Evolutionary conservation across 2,329 filamentous ascomycete species (phyloP).

Genomic region (Allantophomopsis cytisporea): DNA sequence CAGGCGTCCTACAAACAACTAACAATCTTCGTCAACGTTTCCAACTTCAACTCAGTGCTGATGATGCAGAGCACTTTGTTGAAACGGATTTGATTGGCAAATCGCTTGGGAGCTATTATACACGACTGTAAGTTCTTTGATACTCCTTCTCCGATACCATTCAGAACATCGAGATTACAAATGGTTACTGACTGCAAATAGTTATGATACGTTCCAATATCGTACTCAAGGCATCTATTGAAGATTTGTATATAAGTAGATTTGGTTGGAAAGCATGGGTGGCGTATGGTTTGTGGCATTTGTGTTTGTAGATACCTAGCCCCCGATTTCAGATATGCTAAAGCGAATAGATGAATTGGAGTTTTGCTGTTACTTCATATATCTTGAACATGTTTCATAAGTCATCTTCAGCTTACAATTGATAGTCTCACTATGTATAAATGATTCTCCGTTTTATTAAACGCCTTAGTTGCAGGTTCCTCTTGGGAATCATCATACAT

Average conservation of each 20-base stretch:
- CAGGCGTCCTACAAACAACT: slow-evolving; percentile 59
- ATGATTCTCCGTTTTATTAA: too few species aligned
- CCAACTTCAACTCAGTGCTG: slow-evolving; percentile 69
- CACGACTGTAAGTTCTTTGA: slow-evolving; percentile 50
- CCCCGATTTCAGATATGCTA: too few species aligned
- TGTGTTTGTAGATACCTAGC: too few species aligned
- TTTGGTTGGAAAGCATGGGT: slow-evolving; percentile 2
- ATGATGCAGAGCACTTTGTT: slow-evolving; percentile 71
- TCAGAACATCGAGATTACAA: neutral
- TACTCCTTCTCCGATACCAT: neutral
- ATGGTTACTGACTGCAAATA: slow-evolving; percentile 18
- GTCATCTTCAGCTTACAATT: too few species aligned
- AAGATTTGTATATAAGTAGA: slow-evolving; percentile 3
- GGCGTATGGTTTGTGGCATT: slow-evolving; percentile 6
- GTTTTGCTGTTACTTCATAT: too few species aligned
- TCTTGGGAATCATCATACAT: too few species aligned
- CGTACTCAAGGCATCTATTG: slow-evolving; percentile 80
- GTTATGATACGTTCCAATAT: slow-evolving; percentile 80
- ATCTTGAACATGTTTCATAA: too few species aligned
- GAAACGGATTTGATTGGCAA: slow-evolving; percentile 69
- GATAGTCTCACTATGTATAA: too few species aligned
- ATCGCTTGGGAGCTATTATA: slow-evolving; percentile 78
- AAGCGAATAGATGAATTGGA: too few species aligned
- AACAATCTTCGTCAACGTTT: slow-evolving; percentile 59
- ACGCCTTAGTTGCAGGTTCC: too few species aligned